Evolutionary conservation across 2,329 filamentous ascomycete species (phyloP).

Genomic region (Colletotrichum eremochloae): DNA sequence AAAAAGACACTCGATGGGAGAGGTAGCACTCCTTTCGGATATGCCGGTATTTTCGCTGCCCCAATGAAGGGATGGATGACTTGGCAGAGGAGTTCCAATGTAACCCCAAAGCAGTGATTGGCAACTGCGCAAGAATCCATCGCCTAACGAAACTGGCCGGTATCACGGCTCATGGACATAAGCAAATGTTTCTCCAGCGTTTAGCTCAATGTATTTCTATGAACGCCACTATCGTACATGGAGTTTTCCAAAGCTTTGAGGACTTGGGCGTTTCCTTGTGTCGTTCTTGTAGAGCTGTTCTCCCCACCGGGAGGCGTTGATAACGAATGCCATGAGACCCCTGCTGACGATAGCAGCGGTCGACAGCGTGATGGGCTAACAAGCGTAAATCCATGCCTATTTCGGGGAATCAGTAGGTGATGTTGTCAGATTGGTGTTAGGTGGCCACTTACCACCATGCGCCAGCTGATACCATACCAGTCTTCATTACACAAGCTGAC

Average conservation of each 20-base stretch:
- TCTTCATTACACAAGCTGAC: conserved; percentile 73
- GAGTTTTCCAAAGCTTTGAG: not conserved
- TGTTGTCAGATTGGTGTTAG: not conserved
- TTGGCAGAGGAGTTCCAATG: not conserved
- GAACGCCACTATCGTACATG: not conserved
- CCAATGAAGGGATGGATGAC: not conserved
- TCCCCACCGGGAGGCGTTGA: conserved; percentile 70
- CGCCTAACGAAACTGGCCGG: too few species aligned
- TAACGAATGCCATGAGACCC: conserved; percentile 71
- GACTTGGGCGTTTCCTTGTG: too few species aligned
- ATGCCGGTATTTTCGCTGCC: not conserved
- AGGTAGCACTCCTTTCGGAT: not conserved
- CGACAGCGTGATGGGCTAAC: conserved; percentile 73
- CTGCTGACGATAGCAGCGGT: conserved; percentile 69
- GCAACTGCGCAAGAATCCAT: not conserved
- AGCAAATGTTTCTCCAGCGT: too few species aligned
- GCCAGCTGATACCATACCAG: conserved; percentile 72
- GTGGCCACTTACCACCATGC: conserved; percentile 59
- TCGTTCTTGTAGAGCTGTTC: not conserved
- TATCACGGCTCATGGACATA: too few species aligned
- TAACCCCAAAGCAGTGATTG: not conserved
- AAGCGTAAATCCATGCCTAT: conserved; percentile 66
- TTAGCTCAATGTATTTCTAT: not conserved
- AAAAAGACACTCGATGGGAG: not conserved
- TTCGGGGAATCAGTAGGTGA: not conserved